Evolutionary conservation across 2,329 filamentous ascomycete species (phyloP), one percentile per base, ranked within the genome.

Genomic region (Epichloe gansuensis): DNA sequence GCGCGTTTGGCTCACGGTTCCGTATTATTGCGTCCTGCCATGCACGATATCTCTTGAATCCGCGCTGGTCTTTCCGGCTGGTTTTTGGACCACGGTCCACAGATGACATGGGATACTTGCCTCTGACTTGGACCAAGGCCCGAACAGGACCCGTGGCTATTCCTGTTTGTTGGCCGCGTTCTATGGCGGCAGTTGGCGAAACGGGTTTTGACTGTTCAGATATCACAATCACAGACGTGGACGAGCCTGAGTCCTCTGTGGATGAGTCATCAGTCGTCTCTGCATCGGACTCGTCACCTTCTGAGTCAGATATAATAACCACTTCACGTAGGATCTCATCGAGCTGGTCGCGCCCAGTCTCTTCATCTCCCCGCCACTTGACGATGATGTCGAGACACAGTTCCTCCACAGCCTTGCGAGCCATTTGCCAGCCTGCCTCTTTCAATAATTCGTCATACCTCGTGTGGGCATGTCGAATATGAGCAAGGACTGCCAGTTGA

Each of bases 361-460:
- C 81, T 63, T 85, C 81, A 58, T 85, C 81, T 51, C 81, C 81
- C 68, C 81, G 80, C 81, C 81, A 85, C 76, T 84, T 84, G 71
- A 84, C 76, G 64, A 85, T 76, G 50, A 80, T 71, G 57, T 84
- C 81, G 45, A 84, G 69, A 56, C 81, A 84, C 13, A 80, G 68
- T 35, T 72, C 66, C 58, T 84, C 78, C 44, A 84, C 80, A 41
- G 74, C 74, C 66, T 76, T 82, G 55, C 81, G 73, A 50, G 81
- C 80, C 60, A 78, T 79, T 49, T 71, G 67, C 71, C 78, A 84
- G 17, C 67, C 70, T 5, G 77, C 78, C 59, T 83, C 77, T 59
- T 65, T 74, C 15, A 84, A 67, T 17, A 84, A 68, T 53, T 75
- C 64, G 60, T 85, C 81, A 67, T 85, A 85, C 58, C 78, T 73